Evolutionary conservation across 805 yeast genomes (phyloP), one percentile per base, ranked within the genome.

Genomic region (Pichia thaimueangensis): DNA sequence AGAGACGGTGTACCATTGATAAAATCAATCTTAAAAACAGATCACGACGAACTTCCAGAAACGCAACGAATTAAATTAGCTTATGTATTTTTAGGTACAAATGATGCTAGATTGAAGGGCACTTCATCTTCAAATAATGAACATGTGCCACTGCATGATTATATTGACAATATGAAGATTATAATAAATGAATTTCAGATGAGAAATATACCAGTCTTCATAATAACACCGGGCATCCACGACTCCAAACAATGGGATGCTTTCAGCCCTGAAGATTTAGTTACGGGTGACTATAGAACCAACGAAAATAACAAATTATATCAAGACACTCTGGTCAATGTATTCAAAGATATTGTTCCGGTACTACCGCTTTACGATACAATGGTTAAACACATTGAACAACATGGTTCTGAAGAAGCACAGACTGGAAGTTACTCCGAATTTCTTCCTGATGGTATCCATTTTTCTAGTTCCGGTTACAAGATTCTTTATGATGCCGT

Each of bases 81-180:
- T 45, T 75, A 78, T 10, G 63, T 87, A 2, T 87, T 83, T 56
- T 78, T 86, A 52, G 96, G 96, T 4, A 74, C 95, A 11, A 88
- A 88, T 55, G 97, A 88, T 58, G 69, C 74, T 4, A 49, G 63
- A 8, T 12, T 21, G 2, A 39, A 33, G 8, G 60, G 59, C 7
- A 65, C 56, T 1, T 71, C 71, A 5, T 54, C 57, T 3, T 78
- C 73, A 49, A 51, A 53, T 30, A 44, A 38, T 2, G 62, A 55
- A 39, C 57, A 51, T 36, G 86, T 86, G 9, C 73, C 76, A 1
- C 16, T 81, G 4, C 70, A 59, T 0, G 63, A 70, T 43, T 85
- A 63, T 55, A 43, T 59, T 17, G 61, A 57, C 12, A 87, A 87
- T 53, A 63, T 73, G 47, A 53, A 49, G 21, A 41, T 47, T 10